Conservation (phyloP, 2,329 filamentous ascomycete species). For the Clathrospora elynae region DNA sequence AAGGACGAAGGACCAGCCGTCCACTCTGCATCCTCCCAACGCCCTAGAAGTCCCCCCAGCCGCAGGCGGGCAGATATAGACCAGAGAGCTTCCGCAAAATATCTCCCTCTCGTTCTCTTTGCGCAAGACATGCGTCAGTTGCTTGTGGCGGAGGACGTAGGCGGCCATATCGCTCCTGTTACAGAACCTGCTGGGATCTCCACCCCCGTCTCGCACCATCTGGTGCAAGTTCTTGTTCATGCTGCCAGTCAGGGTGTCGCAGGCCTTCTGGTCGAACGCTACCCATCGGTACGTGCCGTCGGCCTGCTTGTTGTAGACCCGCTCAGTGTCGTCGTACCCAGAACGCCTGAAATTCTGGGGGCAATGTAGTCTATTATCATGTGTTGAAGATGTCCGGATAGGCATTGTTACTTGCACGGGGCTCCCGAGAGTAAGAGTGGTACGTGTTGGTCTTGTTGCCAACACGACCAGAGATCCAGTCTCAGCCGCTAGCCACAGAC, state of each 20-base stretch:
- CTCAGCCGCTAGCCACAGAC: neutral
- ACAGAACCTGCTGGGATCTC: conserved; percentile 1
- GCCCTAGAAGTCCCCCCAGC: conserved; percentile 1
- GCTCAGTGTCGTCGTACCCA: neutral
- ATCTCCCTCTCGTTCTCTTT: neutral
- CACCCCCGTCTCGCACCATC: conserved; percentile 4
- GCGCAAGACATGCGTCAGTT: neutral
- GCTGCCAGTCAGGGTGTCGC: neutral
- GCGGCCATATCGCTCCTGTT: too few relatives aligned
- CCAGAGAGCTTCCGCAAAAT: neutral
- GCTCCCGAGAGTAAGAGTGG: neutral
- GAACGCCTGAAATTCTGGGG: neutral
- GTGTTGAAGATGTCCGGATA: neutral
- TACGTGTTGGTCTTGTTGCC: conserved; percentile 3
- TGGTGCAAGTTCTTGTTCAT: neutral
- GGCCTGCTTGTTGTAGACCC: conserved; percentile 1
- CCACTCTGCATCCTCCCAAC: neutral
- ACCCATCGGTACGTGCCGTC: neutral
- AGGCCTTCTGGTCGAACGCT: neutral
- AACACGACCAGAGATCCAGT: neutral
- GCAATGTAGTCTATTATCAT: neutral
- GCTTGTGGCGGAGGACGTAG: too few relatives aligned
- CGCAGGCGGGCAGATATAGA: conserved; percentile 1
- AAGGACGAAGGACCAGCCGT: neutral
- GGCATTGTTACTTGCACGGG: neutral